Percentiles rank a stretch among this genome's conserved stretches.
Conservation (phyloP, 2,329 filamentous ascomycete species). For the Pseudodiploospora longispora region DNA sequence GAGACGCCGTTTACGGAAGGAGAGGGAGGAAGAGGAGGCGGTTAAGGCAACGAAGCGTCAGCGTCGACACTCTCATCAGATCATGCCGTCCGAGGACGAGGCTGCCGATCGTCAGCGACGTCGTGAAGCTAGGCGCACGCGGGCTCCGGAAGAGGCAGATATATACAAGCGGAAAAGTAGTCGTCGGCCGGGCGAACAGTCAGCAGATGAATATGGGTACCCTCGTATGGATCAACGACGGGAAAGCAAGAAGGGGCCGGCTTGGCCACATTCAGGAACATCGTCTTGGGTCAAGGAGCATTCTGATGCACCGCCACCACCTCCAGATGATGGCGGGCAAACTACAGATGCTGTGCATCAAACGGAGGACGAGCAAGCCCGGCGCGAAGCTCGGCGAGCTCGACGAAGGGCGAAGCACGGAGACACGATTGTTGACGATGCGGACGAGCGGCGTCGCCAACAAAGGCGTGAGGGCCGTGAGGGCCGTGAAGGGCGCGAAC, state of each 20-base stretch:
- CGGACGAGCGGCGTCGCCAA: conserved; percentile 35
- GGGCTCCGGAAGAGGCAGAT: conserved; percentile 32
- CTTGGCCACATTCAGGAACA: conserved; percentile 56
- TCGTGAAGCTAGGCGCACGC: conserved; percentile 43
- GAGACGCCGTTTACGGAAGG: conserved; percentile 38
- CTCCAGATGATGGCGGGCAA: conserved; percentile 32
- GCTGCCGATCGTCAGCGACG: conserved; percentile 47
- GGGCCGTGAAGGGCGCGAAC: conserved; percentile 35
- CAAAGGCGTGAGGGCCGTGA: conserved; percentile 36
- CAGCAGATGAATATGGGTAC: conserved; percentile 38
- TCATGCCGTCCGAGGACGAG: conserved; percentile 38
- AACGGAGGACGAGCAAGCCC: conserved; percentile 39
- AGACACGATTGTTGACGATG: conserved; percentile 33
- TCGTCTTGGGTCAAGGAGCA: conserved; percentile 60
- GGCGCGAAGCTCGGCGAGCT: conserved; percentile 40
- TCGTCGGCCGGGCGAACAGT: conserved; percentile 33
- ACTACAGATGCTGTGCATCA: conserved; percentile 24
- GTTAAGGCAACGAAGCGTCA: conserved; percentile 39
- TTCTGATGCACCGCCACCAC: conserved; percentile 51
- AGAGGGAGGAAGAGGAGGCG: conserved; percentile 38
- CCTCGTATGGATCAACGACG: conserved; percentile 28
- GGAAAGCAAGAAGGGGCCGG: conserved; percentile 28
- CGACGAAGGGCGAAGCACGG: conserved; percentile 36
- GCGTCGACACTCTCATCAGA: conserved; percentile 38
- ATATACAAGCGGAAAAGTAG: conserved; percentile 25